Conservation (phyloP, 2,329 filamentous ascomycete species). For the Tolypocladium guangdongense region DNA sequence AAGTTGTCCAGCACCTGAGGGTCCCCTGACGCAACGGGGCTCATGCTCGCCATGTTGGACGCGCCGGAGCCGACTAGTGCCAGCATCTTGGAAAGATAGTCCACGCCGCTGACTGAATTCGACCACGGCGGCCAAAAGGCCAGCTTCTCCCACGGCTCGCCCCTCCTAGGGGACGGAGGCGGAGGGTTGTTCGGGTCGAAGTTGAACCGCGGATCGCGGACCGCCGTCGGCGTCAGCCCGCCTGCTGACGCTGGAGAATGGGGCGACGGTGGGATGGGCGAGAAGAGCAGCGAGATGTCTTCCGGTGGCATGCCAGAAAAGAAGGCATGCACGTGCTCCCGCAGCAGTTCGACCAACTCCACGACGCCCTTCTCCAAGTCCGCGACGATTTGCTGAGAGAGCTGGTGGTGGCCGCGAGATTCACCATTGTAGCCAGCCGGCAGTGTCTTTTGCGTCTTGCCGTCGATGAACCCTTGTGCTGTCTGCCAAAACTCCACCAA, state of each 20-base stretch:
- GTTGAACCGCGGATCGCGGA: slow-evolving; percentile 64
- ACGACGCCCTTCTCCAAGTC: slow-evolving; percentile 68
- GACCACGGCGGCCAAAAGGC: slow-evolving; percentile 94
- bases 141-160: slow-evolving; percentile 84
- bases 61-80: slow-evolving; percentile 76
- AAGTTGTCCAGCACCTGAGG: slow-evolving; percentile 58
- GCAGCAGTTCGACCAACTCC: slow-evolving; percentile 74
- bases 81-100: slow-evolving; percentile 78
- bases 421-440: slow-evolving; percentile 74
- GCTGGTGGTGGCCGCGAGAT: slow-evolving; percentile 68
- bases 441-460: slow-evolving; percentile 67
- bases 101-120: slow-evolving; percentile 83
- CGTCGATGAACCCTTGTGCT: slow-evolving; percentile 79
- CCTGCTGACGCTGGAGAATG: slow-evolving; percentile 32
- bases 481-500: slow-evolving; percentile 91
- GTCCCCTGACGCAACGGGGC: slow-evolving; percentile 48
- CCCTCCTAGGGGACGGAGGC: slow-evolving; percentile 63
- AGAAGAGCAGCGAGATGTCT: slow-evolving; percentile 79
- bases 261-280: slow-evolving; percentile 63
- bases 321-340: slow-evolving; percentile 69
- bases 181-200: slow-evolving; percentile 71
- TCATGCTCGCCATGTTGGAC: slow-evolving; percentile 70
- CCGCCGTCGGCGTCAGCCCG: slow-evolving; percentile 40
- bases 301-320: slow-evolving; percentile 84
- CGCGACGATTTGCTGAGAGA: slow-evolving; percentile 58